Evolutionary conservation across 1,139 yeast genomes (phyloP), one percentile per base, ranked within the genome.

Genomic region (Candida freyschussii): DNA sequence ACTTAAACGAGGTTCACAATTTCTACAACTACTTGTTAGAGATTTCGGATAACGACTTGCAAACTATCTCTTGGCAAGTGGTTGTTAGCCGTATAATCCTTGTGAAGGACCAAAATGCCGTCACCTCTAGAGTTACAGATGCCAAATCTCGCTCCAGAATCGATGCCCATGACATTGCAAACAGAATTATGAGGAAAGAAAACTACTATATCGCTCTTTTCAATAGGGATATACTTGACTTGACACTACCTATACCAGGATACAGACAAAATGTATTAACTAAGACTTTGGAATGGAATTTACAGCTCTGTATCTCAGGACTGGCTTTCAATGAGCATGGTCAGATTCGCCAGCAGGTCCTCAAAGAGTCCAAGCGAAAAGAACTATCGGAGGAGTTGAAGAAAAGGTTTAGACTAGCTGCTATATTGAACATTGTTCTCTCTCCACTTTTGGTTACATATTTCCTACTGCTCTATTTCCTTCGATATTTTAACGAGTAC

Each of bases 111-210:
- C 84, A 81, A 47, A 91, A 91, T 57, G 85, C 93, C 13, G 44
- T 59, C 23, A 54, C 59, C 17, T 57, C 65, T n/a, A 64, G 64
- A 37, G 66, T 61, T 10, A 69, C 75, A 39, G 84, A 78, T 54
- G 65, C 78, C 36, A 78, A 75, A 39, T 76, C 89, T 0, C 82
- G 80, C 48, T 75, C 78, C 30, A 65, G 89, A 41, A 67, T 91
- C 35, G 91, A 85, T 53, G 95, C 97, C 4, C 96, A 87, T 56
- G 94, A 82, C 50, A 85, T 91, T 36, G 97, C 97, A 11, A 93
- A 91, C 55, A 67, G 98, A 41, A 84, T 91, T 37, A 89, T 91
- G 98, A 68, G 99, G 36, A 82, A 80, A 45, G 98, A 93, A 45
- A 91, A 91, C 54, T 91, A 89, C 55, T 70, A 86, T 65, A 85